Percentiles rank a stretch among this genome's conserved stretches.
These are phyloP conservation scores for Paecilomyces formosus DNA, from an alignment of 2,329 filamentous ascomycete genomes.

Conservation along the genomic window DNA sequence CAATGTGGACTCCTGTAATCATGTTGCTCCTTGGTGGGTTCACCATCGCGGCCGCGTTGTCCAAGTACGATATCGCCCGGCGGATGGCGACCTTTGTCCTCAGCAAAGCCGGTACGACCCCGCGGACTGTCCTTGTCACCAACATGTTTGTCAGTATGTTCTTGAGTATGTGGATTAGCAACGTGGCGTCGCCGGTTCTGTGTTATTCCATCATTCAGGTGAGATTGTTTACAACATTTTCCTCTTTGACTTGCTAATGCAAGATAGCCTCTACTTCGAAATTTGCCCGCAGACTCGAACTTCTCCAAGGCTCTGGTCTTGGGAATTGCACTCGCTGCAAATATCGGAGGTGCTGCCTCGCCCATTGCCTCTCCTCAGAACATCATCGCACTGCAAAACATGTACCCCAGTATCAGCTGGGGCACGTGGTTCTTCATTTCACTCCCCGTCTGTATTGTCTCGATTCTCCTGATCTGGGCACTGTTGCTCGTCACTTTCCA, in stretches of 20 bases:
- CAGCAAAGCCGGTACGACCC: conserved; percentile 89
- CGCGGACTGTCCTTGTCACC: conserved; percentile 81
- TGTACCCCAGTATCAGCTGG: conserved; percentile 88
- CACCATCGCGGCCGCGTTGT: conserved; percentile 87
- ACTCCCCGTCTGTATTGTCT: conserved; percentile 85
- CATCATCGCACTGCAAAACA: conserved; percentile 91
- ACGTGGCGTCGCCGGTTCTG: conserved; percentile 91
- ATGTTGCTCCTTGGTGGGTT: conserved; percentile 97
- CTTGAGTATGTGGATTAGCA: conserved; percentile 98
- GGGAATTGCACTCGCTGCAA: conserved; percentile 88
- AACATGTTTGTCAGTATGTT: conserved; percentile 99
- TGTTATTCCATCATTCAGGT: conserved; percentile 97
- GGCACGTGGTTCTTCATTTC: conserved; percentile 95
- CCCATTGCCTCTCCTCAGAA: conserved; percentile 97
- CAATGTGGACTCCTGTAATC: conserved; percentile 99
- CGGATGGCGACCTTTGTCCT: conserved; percentile 93
- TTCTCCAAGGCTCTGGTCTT: conserved; percentile 95
- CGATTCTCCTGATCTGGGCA: conserved; percentile 80
- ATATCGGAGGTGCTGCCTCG: conserved; percentile 92
- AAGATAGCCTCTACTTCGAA: conserved; percentile 77
- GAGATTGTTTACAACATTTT: conserved; percentile 15
- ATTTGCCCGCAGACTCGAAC: conserved; percentile 77
- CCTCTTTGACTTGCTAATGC: conserved; percentile 4
- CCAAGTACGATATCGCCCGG: conserved; percentile 97
- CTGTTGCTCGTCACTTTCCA: conserved; percentile 79